Conservation (phyloP, 257 asterid species). For the Ilex aquifolium region DNA sequence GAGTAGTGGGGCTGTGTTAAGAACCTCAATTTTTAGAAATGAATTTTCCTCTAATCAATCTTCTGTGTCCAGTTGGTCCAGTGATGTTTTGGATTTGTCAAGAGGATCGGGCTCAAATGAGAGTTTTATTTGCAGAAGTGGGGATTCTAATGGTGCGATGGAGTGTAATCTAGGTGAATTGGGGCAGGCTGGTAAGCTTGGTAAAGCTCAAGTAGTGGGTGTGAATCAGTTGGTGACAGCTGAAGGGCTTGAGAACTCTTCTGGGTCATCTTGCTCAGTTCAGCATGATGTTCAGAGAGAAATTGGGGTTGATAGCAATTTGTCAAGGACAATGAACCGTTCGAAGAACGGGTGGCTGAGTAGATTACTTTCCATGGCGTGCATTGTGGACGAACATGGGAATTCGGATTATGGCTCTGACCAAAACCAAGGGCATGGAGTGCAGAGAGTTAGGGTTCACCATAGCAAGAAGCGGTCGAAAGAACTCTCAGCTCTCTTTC, state of each 20-base stretch:
- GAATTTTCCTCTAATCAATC: conserved; percentile 41
- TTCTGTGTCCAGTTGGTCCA: conserved; percentile 38
- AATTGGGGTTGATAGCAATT: conserved; percentile 17
- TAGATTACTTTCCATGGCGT: conserved; percentile 49
- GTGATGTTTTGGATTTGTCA: conserved; percentile 28
- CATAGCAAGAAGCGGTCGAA: conserved; percentile 44
- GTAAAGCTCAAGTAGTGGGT: conserved; percentile 13
- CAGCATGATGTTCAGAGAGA: conserved; percentile 25
- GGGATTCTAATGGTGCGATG: conserved; percentile 20
- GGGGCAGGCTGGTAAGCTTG: conserved; percentile 22
- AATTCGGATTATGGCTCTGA: conserved; percentile 18
- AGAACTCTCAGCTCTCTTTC: conserved; percentile 80
- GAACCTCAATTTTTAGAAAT: conserved; percentile 37
- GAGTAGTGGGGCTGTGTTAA: conserved; percentile 47
- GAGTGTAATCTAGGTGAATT: conserved; percentile 18
- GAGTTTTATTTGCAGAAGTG: conserved; percentile 18
- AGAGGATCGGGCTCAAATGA: conserved; percentile 23
- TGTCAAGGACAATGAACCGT: conserved; percentile 23
- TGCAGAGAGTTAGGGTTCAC: conserved; percentile 57
- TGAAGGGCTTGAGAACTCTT: conserved; percentile 17
- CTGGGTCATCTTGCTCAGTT: conserved; percentile 19
- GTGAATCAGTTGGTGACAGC: conserved; percentile 21
- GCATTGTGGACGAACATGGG: conserved; percentile 31
- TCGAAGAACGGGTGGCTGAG: conserved; percentile 45
- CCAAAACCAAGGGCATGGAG: conserved; percentile 25